Evolutionary conservation across 306 rosid species (phyloP).

Genomic region (Malus domestica): ASM211411v1 NC_041790.1:2016501-2017000

Average conservation of each 20-base stretch:
- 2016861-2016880: not conserved
- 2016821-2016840: no score
- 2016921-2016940: not conserved
- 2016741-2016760: not conserved
- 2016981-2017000: no score
- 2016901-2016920: not conserved
- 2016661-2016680: not conserved
- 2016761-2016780: no score
- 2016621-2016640: not conserved
- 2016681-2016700: not conserved
- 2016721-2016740: not conserved
- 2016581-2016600: not conserved
- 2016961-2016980: no score
- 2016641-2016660: no score
- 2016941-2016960: no score
- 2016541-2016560: not conserved
- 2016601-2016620: not conserved
- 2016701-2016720: not conserved
- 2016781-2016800: no score
- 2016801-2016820: no score
- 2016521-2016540: not conserved
- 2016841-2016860: no score
- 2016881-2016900: not conserved
- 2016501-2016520: not conserved
- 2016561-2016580: no score